These are phyloP conservation scores for Pelargonium myrrhifolium DNA, from an alignment of 441 rosid genomes.

Conservation along the genomic window DNA sequence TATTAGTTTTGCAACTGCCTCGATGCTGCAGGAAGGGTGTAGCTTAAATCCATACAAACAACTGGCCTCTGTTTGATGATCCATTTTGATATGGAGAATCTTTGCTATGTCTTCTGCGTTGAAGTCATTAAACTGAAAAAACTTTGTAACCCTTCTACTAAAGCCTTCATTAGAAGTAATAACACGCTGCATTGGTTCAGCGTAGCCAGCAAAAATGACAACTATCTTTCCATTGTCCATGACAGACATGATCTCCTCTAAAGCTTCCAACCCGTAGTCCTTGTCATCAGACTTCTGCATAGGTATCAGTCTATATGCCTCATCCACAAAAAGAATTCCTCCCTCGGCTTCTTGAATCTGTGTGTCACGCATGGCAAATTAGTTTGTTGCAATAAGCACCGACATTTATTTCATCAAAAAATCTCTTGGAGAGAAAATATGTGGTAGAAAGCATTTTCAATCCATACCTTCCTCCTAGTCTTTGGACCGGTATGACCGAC, in stretches of 20 bases:
- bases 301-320: slow-evolving; percentile 84
- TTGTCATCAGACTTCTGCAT: slow-evolving; percentile 91
- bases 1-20: slow-evolving; percentile 51
- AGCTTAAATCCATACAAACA: slow-evolving; percentile 61
- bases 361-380: slow-evolving; percentile 11
- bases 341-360: slow-evolving; percentile 95
- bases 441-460: neutral
- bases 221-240: slow-evolving; percentile 84
- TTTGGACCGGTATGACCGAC: slow-evolving; percentile 99
- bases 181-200: slow-evolving; percentile 94
- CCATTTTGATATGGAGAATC: slow-evolving; percentile 80
- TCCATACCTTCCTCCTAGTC: slow-evolving; percentile 75
- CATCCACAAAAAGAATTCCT: slow-evolving; percentile 91
- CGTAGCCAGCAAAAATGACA: slow-evolving; percentile 89
- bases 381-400: neutral
- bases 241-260: slow-evolving; percentile 93
- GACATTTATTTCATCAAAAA: neutral
- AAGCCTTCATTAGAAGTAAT: slow-evolving; percentile 94
- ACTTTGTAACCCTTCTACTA: slow-evolving; percentile 92
- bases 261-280: slow-evolving; percentile 95
- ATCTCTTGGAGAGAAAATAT: neutral
- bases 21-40: slow-evolving; percentile 52
- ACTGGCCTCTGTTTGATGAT: slow-evolving; percentile 52
- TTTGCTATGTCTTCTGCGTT: slow-evolving; percentile 59
- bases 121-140: slow-evolving; percentile 76